Conservation (phyloP, 495 filamentous ascomycete genomes). For the Podospora anserina region DNA sequence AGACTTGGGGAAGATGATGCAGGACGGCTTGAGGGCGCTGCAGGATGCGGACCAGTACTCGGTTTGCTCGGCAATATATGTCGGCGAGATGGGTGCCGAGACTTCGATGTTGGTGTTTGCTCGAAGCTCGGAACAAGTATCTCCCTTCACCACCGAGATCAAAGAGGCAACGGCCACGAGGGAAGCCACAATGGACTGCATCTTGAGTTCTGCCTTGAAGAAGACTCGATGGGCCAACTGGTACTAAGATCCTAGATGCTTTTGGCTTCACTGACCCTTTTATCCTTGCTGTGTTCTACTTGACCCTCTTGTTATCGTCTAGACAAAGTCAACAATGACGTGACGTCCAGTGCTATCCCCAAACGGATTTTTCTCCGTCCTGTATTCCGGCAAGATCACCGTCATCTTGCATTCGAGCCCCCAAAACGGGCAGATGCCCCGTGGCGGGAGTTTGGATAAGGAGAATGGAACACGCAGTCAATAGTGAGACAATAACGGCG, state of each 20-base stretch:
- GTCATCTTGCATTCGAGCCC: background rate
- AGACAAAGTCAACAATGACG: background rate
- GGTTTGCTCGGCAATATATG: slow-evolving; percentile 39
- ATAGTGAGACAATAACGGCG: too few relatives aligned
- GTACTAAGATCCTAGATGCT: too few relatives aligned
- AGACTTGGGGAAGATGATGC: slow-evolving; percentile 45
- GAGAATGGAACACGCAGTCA: too few relatives aligned
- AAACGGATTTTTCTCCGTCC: background rate
- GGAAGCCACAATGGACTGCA: background rate
- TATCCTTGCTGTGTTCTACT: background rate
- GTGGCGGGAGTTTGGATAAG: background rate
- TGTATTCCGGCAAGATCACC: background rate
- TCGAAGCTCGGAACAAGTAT: slow-evolving; percentile 35
- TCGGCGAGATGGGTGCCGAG: slow-evolving; percentile 26
- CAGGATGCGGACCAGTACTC: slow-evolving; percentile 49
- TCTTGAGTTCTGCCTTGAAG: background rate
- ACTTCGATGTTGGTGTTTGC: slow-evolving; percentile 36
- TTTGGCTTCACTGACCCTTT: background rate
- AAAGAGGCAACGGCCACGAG: slow-evolving; percentile 3
- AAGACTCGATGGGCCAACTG: background rate
- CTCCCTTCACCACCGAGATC: slow-evolving; percentile 15
- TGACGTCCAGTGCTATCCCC: background rate
- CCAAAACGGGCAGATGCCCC: background rate
- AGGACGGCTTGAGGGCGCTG: slow-evolving; percentile 44
- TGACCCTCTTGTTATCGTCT: background rate